Evolutionary conservation across 768 basidiomycete genomes (phyloP).

Genomic region (Daedaleopsis sinensis): DNA sequence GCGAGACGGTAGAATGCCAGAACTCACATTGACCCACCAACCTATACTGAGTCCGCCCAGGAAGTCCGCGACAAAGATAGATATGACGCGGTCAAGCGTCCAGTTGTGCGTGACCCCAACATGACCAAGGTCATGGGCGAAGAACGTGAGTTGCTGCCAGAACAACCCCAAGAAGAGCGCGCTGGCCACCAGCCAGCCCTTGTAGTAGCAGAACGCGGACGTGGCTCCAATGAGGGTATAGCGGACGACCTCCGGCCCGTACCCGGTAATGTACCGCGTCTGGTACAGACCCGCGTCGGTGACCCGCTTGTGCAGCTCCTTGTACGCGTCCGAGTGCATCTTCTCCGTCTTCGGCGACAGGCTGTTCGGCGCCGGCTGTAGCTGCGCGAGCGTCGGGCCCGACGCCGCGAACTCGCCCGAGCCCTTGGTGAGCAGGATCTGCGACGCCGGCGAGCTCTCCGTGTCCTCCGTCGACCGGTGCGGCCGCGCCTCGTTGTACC

Average conservation of each 20-base stretch:
- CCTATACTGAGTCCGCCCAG: slow-evolving; percentile 93
- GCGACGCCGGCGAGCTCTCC: slow-evolving; percentile 36
- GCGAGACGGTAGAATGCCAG: background rate
- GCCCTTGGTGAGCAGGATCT: slow-evolving; percentile 59
- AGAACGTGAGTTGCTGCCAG: slow-evolving; percentile 96
- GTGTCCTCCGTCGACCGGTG: slow-evolving; percentile 36
- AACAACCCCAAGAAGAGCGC: slow-evolving; percentile 84
- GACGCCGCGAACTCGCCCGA: slow-evolving; percentile 29
- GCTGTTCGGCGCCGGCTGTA: slow-evolving; percentile 55
- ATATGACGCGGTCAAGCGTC: slow-evolving; percentile 76
- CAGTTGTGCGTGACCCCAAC: slow-evolving; percentile 91
- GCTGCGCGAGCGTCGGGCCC: slow-evolving; percentile 43
- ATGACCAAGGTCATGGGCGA: slow-evolving; percentile 94
- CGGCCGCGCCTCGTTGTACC: slow-evolving; percentile 66
- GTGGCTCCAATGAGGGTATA: slow-evolving; percentile 65
- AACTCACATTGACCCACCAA: slow-evolving; percentile 97
- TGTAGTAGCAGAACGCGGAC: slow-evolving; percentile 63
- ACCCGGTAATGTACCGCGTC: slow-evolving; percentile 82
- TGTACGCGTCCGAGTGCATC: slow-evolving; percentile 77
- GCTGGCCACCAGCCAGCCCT: slow-evolving; percentile 69
- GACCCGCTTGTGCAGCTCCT: slow-evolving; percentile 73
- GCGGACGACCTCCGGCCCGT: slow-evolving; percentile 86
- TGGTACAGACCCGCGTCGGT: slow-evolving; percentile 82
- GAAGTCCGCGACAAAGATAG: slow-evolving; percentile 80
- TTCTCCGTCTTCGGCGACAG: slow-evolving; percentile 63